Conservation (phyloP, 176 grass and related monocot genomes). For the Paspalum vaginatum region DNA sequence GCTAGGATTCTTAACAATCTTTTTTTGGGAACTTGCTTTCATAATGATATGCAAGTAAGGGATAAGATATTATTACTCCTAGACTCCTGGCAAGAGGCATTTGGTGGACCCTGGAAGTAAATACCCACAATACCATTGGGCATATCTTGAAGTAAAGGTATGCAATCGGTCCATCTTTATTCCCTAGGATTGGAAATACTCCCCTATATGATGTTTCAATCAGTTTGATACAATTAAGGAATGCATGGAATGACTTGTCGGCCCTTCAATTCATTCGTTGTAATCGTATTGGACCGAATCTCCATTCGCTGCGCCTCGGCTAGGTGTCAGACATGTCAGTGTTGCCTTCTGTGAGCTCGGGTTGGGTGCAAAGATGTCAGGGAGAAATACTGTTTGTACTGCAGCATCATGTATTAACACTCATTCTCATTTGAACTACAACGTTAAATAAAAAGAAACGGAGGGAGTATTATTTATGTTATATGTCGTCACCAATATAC, state of each 20-base stretch:
- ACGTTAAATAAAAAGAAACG: no score
- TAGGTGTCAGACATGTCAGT: no score
- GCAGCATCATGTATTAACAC: no score
- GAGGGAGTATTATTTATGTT: neutral
- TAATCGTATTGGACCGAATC: no score
- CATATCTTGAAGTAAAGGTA: conserved; percentile 96
- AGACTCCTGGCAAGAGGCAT: conserved; percentile 99
- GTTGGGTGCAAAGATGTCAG: no score
- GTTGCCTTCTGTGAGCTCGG: no score
- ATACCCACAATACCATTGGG: conserved; percentile 82
- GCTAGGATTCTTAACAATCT: neutral
- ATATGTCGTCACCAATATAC: neutral
- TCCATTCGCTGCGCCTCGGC: no score
- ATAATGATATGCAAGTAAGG: conserved; percentile 90
- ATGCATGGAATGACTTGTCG: no score
- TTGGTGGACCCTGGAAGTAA: conserved; percentile 86
- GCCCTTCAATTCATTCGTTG: no score
- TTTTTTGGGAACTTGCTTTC: conserved; percentile 35
- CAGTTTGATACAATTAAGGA: no score
- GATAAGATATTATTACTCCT: conserved; percentile 80
- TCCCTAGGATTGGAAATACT: neutral
- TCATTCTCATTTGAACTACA: no score
- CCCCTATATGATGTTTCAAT: neutral
- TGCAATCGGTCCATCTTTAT: conserved; percentile 20
- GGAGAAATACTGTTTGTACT: no score